These are phyloP conservation scores for Echinochloa phyllopogon DNA, from an alignment of 176 grass and related monocot species.

Conservation along the genomic window DNA sequence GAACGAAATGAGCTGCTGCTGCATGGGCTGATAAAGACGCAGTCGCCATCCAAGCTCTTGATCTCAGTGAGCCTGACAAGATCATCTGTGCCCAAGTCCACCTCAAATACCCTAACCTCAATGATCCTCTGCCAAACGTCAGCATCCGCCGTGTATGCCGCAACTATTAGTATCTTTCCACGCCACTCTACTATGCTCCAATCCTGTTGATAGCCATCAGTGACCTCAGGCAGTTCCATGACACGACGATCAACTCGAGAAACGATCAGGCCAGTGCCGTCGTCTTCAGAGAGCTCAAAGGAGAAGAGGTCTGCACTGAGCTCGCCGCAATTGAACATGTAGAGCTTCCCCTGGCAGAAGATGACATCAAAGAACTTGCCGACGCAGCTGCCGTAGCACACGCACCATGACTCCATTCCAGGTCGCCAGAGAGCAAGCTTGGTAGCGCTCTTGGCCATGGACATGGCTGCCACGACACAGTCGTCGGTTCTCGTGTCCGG, in stretches of 20 bases:
- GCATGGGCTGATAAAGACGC: neutral
- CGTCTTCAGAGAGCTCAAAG: neutral
- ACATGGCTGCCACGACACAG: conserved; percentile 22
- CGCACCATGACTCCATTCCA: conserved; percentile 21
- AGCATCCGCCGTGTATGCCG: neutral
- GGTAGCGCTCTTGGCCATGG: neutral
- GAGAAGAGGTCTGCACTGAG: neutral
- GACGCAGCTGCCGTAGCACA: neutral
- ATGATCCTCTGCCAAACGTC: neutral
- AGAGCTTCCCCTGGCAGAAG: conserved; percentile 35
- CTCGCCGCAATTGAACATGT: neutral
- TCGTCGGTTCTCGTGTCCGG: neutral
- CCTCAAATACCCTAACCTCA: conserved; percentile 10
- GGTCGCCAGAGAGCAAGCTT: neutral
- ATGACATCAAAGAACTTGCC: neutral
- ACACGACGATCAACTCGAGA: neutral
- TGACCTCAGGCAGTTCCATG: neutral
- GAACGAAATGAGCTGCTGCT: neutral
- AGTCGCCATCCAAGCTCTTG: conserved; percentile 15
- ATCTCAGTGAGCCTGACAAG: conserved; percentile 29
- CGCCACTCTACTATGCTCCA: conserved; percentile 28
- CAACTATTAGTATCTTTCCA: conserved; percentile 1
- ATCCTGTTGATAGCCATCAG: neutral
- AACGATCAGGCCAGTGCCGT: neutral
- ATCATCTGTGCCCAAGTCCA: conserved; percentile 18